These are phyloP conservation scores for Amphicarpaea edgeworthii DNA, from an alignment of 306 rosid species.

Conservation along the genomic window DNA sequence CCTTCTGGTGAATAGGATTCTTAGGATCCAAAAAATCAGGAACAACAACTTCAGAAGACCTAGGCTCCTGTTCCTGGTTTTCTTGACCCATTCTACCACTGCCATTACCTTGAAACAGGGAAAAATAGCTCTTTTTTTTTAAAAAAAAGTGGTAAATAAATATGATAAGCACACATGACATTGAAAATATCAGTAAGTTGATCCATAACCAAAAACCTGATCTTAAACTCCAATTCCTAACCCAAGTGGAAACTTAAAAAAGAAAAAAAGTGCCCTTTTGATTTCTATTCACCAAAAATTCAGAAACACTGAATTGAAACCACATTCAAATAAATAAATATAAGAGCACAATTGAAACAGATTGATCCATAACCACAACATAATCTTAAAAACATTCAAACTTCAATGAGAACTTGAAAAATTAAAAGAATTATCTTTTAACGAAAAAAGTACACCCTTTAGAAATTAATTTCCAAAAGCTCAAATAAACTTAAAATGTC, in stretches of 20 bases:
- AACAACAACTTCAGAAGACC: constrained; percentile 25
- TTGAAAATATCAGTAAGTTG: constrained; percentile 21
- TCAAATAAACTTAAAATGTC: too few species aligned
- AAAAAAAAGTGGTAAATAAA: constrained; percentile 25
- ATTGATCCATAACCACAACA: too few species aligned
- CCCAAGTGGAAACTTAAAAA: not conserved
- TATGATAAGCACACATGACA: constrained; percentile 18
- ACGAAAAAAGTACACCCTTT: too few species aligned
- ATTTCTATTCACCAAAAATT: constrained; percentile 19
- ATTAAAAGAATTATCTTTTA: too few species aligned
- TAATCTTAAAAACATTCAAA: constrained; percentile 7
- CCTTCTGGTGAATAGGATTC: too few species aligned
- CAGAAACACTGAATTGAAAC: not conserved
- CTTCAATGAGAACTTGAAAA: not conserved
- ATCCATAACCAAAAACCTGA: not conserved
- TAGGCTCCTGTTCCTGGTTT: constrained; percentile 37
- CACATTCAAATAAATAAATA: not conserved
- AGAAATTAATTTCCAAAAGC: too few species aligned
- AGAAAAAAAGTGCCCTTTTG: not conserved
- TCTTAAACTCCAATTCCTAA: not conserved
- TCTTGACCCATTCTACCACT: constrained; percentile 42
- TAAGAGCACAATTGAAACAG: constrained; percentile 5
- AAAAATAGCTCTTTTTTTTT: too few species aligned
- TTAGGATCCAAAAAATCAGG: constrained; percentile 29
- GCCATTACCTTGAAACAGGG: constrained; percentile 51